phyloP scores from a whole-genome alignment of 768 basidiomycete genomes.

The Hygrocybe punicea region DNA sequence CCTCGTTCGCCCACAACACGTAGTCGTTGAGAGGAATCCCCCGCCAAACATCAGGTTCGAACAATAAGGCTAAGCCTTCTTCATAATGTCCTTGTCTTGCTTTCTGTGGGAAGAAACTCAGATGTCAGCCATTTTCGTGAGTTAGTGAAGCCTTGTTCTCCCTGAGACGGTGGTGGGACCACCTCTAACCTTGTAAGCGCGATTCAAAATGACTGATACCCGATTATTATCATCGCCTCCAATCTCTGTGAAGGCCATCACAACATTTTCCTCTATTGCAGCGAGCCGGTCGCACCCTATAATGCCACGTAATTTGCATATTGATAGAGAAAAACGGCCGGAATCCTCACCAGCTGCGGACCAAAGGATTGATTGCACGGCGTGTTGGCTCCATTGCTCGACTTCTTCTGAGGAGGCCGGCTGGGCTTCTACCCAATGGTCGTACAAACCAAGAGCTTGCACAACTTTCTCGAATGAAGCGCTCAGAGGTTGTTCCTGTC shows the following conservation, averaged over 20 bases:
- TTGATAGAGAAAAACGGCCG: not conserved
- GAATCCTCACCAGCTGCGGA: constrained; percentile 53
- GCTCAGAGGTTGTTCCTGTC: constrained; percentile 66
- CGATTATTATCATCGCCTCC: constrained; percentile 60
- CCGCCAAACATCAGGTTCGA: constrained; percentile 69
- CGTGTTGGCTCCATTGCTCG: constrained; percentile 71
- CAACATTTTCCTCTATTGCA: constrained; percentile 62
- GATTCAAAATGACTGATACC: constrained; percentile 59
- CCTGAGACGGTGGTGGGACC: not conserved
- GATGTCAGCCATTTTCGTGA: constrained; percentile 9
- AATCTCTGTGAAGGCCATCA: constrained; percentile 60
- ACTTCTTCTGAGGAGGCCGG: constrained; percentile 46
- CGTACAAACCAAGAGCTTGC: constrained; percentile 64
- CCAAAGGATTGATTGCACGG: constrained; percentile 74
- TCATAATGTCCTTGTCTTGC: constrained; percentile 69
- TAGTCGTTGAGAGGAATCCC: constrained; percentile 64
- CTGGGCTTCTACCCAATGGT: constrained; percentile 66
- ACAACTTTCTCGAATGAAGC: constrained; percentile 66
- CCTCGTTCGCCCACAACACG: constrained; percentile 65
- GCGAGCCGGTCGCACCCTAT: constrained; percentile 67
- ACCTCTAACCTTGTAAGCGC: constrained; percentile 57
- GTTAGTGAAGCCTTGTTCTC: constrained; percentile 7
- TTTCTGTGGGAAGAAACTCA: constrained; percentile 36
- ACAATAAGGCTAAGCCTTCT: constrained; percentile 56
- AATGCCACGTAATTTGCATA: constrained; percentile 6